Evolutionary conservation across 805 yeast genomes (phyloP).

Genomic region (Kodamaea leandrae): DNA sequence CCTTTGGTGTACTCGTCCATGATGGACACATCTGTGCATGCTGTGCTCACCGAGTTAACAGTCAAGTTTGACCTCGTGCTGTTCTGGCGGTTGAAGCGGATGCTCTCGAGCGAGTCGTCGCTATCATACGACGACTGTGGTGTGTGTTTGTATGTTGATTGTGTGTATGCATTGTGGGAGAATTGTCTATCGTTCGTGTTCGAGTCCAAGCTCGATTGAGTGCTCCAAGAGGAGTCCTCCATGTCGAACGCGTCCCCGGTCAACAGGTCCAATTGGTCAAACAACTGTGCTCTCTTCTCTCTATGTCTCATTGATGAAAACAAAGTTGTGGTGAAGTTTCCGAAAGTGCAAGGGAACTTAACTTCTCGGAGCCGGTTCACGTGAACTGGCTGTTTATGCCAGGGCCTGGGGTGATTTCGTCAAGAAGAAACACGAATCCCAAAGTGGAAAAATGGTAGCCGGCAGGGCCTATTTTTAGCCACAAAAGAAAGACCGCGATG

Average conservation of each 20-base stretch:
- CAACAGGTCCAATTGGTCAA: slow-evolving; percentile 6
- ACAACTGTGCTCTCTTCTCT: slow-evolving; percentile 6
- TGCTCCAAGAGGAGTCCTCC: too few species aligned
- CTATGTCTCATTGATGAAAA: slow-evolving; percentile 7
- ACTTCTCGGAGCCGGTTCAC: background rate
- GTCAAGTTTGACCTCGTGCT: slow-evolving; percentile 14
- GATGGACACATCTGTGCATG: slow-evolving; percentile 7
- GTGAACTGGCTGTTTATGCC: background rate
- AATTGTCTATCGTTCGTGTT: too few species aligned
- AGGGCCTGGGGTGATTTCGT: background rate
- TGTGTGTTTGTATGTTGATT: background rate
- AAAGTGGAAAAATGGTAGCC: background rate
- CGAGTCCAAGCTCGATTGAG: too few species aligned
- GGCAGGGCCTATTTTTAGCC: background rate
- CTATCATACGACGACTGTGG: slow-evolving; percentile 1
- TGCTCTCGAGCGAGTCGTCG: slow-evolving; percentile 9
- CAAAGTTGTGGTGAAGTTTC: too few species aligned
- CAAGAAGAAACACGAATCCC: background rate
- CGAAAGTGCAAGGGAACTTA: background rate
- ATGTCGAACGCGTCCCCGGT: slow-evolving; percentile 1
- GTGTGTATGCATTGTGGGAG: too few species aligned
- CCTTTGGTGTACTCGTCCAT: background rate
- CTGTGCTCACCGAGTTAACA: slow-evolving; percentile 7
- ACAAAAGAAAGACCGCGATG: background rate
- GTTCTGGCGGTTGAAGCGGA: slow-evolving; percentile 7